phyloP scores from a whole-genome alignment of 352 stramenopile species.

The Phytophthora litchii region DNA sequence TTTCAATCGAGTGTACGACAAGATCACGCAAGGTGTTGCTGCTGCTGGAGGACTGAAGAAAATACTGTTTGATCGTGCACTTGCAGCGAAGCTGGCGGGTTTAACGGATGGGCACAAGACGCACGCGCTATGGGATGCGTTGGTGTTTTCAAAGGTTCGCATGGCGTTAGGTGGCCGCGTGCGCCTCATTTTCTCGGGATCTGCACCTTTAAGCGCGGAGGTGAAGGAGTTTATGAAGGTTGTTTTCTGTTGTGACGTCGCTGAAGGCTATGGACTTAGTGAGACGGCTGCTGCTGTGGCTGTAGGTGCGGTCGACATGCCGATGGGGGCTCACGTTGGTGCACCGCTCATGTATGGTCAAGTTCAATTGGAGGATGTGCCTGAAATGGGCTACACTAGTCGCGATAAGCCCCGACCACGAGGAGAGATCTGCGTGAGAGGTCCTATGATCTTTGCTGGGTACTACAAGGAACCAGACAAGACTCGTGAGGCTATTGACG shows the following conservation, averaged over 20 bases:
- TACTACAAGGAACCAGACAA: conserved; percentile 94
- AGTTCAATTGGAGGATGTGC: conserved; percentile 92
- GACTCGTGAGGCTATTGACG: conserved; percentile 89
- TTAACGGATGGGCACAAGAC: conserved; percentile 42
- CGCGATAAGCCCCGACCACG: conserved; percentile 57
- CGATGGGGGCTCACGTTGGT: conserved; percentile 90
- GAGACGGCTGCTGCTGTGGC: conserved; percentile 89
- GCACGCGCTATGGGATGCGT: conserved; percentile 86
- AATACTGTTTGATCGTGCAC: conserved; percentile 49
- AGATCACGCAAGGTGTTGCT: conserved; percentile 73
- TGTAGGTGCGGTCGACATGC: conserved; percentile 53
- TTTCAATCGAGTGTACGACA: conserved; percentile 96
- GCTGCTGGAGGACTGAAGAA: conserved; percentile 44
- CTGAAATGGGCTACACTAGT: conserved; percentile 95
- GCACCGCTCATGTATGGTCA: conserved; percentile 80
- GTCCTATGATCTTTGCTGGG: conserved; percentile 80
- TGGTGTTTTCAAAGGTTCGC: conserved; percentile 95
- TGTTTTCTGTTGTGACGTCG: conserved; percentile 86
- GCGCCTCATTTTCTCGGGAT: conserved; percentile 91
- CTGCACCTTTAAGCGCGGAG: conserved; percentile 87
- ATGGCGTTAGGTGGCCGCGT: conserved; percentile 86
- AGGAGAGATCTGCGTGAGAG: conserved; percentile 59
- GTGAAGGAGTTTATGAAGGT: conserved; percentile 95
- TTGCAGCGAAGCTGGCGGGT: conserved; percentile 42
- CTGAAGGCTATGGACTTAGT: conserved; percentile 95